These are phyloP conservation scores for Phytopythium sindhum DNA, from an alignment of 352 stramenopile genomes.

Conservation along the genomic window DNA sequence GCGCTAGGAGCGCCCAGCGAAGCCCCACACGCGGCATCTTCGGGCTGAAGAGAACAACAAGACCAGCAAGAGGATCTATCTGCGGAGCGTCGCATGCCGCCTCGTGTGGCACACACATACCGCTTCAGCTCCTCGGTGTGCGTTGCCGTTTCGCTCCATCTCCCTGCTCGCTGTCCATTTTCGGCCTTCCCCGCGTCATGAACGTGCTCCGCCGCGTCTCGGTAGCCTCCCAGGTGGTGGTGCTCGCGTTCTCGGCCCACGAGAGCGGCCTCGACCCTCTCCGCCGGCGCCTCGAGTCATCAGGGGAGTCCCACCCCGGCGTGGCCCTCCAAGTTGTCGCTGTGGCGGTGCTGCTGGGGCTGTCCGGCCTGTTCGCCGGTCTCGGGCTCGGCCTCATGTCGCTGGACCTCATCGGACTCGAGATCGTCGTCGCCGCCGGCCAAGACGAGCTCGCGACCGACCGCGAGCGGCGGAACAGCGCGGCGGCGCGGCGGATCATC, in stretches of 20 bases:
- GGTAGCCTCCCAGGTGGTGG: slow-evolving; percentile 8
- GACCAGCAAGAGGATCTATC: neutral
- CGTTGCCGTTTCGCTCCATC: neutral
- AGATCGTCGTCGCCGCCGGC: slow-evolving; percentile 94
- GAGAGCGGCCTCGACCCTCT: slow-evolving; percentile 9
- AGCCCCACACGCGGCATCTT: neutral
- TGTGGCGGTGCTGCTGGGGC: slow-evolving; percentile 54
- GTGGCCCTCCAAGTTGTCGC: slow-evolving; percentile 45
- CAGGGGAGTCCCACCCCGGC: slow-evolving; percentile 3
- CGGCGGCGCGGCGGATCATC: slow-evolving; percentile 71
- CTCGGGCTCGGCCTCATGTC: slow-evolving; percentile 96
- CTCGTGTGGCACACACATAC: slow-evolving; percentile 2
- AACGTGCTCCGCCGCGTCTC: slow-evolving; percentile 4
- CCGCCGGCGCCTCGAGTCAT: slow-evolving; percentile 3
- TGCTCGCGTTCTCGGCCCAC: slow-evolving; percentile 6
- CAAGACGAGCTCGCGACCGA: slow-evolving; percentile 77
- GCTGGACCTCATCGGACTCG: slow-evolving; percentile 95
- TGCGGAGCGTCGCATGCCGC: neutral
- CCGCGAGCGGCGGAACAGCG: slow-evolving; percentile 57
- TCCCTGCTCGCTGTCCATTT: neutral
- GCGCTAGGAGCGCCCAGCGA: neutral
- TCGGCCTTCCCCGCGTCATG: neutral
- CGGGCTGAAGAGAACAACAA: neutral
- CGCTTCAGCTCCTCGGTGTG: neutral
- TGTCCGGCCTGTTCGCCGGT: slow-evolving; percentile 93